Base-by-base conservation (phyloP, 2,329 filamentous ascomycete genomes). In the Paraphoma sp. region DNA sequence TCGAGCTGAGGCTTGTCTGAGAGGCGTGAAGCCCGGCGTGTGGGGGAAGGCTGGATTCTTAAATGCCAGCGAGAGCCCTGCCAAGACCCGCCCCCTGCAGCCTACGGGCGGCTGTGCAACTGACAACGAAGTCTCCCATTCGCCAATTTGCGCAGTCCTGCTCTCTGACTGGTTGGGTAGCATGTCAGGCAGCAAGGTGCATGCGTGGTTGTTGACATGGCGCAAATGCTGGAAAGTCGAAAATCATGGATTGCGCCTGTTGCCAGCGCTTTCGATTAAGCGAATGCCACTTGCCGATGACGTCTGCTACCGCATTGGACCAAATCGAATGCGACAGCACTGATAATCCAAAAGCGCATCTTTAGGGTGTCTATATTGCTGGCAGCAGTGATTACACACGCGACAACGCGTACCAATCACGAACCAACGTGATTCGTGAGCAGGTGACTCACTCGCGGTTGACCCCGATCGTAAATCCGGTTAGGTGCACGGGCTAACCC, bases 1-100 rank as follows among this genome's bases (percentile, higher is more conserved):
- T 76, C 75, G 67, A 75, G 74, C 74, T 75, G 70, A 65, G 60
- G 68, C 69, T 75, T 75, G 72, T 71, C 72, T 72, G 64, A 69
- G 29, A 72, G 72, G 76, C 76, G 76, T 77, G 65, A 57, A 54
- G 45, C 51, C 56, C 51, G 38, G 8, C 29, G 8, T 51, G 43
- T 67, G 67, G 72, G 72, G 70, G 70, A 64, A 67, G 57, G 69
- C 63, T 56, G 62, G 63, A 62, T 59, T 72, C 74, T 73, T 69
- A 70, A 63, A 63, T 45, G 38, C 16, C 51, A 43, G 45, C 38
- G 47, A 47, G 53, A 48, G 60, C 60, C 56, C 51, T 64, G 69
- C 69, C 70, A 72, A 71, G 71, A 60, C 54, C 16, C 16, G 63
- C 56, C 65, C 23, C 69, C 64, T 68, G 68, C 59, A 65, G 67